These are phyloP conservation scores for Scedosporium aurantiacum DNA, from an alignment of 2,329 filamentous ascomycete species.

Conservation along the genomic window DNA sequence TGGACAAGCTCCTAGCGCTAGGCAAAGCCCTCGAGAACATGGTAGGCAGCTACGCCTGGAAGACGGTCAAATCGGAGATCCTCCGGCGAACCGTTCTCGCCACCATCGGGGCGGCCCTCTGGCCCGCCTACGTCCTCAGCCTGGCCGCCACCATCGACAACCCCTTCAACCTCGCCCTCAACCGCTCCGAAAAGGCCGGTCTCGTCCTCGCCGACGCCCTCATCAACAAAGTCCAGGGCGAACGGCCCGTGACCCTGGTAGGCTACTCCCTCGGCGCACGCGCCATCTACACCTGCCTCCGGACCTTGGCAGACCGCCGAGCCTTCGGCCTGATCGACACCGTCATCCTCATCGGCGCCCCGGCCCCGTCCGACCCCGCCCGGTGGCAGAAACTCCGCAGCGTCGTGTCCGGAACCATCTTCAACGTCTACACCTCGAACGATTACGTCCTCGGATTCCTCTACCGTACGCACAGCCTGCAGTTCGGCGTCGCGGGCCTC, in stretches of 20 bases:
- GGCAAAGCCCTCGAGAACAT: conserved; percentile 63
- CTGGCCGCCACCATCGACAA: conserved; percentile 65
- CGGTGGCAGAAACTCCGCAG: conserved; percentile 69
- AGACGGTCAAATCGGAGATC: conserved; percentile 61
- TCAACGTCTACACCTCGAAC: conserved; percentile 81
- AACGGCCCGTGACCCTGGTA: conserved; percentile 67
- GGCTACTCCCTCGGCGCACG: conserved; percentile 75
- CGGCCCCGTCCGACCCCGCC: conserved; percentile 57
- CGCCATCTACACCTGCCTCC: conserved; percentile 73
- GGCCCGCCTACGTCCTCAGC: conserved; percentile 57
- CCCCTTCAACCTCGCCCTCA: conserved; percentile 67
- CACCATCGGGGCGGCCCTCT: conserved; percentile 55
- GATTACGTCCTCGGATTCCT: conserved; percentile 82
- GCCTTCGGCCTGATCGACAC: conserved; percentile 79
- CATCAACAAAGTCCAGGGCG: conserved; percentile 71
- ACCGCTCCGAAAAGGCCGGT: conserved; percentile 70
- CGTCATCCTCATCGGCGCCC: conserved; percentile 72
- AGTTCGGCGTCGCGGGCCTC: conserved; percentile 74
- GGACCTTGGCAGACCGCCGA: conserved; percentile 61
- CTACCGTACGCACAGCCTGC: conserved; percentile 73
- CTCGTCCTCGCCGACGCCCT: conserved; percentile 70
- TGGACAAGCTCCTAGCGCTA: conserved; percentile 63
- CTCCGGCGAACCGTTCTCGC: conserved; percentile 61
- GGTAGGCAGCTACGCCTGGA: conserved; percentile 66
- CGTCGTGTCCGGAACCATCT: conserved; percentile 69